A percentile compares a stretch with the other conserved stretches of the same genome.
Evolutionary conservation across 257 asterid genomes (phyloP).

Genomic region (Osmanthus fragrans): DNA sequence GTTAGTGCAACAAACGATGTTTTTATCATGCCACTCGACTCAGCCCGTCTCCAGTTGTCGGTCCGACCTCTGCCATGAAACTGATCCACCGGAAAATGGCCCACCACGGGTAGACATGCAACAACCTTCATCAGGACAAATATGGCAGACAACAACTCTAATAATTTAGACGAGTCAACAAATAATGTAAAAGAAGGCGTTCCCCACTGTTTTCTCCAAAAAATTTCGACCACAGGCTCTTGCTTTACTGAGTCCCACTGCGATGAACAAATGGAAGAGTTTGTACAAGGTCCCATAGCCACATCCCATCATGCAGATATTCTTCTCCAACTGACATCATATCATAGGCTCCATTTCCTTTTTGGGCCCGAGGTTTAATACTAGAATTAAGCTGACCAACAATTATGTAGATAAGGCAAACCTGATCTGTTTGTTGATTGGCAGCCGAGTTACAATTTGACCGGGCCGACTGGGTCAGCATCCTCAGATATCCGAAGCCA

Average conservation of each 20-base stretch:
- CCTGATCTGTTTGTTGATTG: conserved; percentile 25
- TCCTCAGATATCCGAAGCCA: conserved; percentile 4
- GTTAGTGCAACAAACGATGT: not conserved
- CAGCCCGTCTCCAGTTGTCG: not conserved
- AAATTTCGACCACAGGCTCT: conserved; percentile 38
- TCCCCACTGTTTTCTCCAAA: not conserved
- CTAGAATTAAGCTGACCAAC: conserved; percentile 16
- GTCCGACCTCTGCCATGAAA: not conserved
- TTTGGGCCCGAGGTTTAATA: conserved; percentile 21
- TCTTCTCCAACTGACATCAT: conserved; percentile 35
- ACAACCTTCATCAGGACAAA: conserved; percentile 22
- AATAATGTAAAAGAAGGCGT: conserved; percentile 28
- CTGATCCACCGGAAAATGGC: conserved; percentile 26
- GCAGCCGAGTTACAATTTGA: conserved; percentile 12
- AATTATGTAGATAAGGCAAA: conserved; percentile 26
- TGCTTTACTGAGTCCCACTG: conserved; percentile 29
- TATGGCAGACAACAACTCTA: conserved; percentile 62
- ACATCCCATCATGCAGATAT: conserved; percentile 30
- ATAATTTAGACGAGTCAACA: conserved; percentile 46
- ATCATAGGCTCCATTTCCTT: conserved; percentile 14
- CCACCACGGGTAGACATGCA: conserved; percentile 9
- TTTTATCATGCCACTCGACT: not conserved
- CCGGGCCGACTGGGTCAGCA: conserved; percentile 15
- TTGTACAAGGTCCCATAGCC: conserved; percentile 38
- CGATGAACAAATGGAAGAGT: conserved; percentile 31